Conservation (phyloP, 1,139 yeast genomes). For the Candida mesenterica region DNA sequence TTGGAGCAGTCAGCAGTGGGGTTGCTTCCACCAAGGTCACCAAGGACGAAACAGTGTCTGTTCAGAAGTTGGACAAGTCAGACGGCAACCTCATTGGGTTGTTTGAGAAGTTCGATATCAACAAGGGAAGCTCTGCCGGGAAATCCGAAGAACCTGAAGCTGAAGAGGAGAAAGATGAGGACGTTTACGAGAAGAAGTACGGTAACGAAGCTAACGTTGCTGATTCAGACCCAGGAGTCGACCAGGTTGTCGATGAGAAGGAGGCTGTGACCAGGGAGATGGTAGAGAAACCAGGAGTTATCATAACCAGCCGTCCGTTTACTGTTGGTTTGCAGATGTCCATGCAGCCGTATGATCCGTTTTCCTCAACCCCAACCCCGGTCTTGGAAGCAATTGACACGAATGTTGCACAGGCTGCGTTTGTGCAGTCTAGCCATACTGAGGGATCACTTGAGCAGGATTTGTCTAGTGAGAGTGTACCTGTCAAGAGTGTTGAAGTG, state of each 20-base stretch:
- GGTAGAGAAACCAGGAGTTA: constrained; percentile 4
- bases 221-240: neutral
- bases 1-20: constrained; percentile 15
- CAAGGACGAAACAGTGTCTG: constrained; percentile 2
- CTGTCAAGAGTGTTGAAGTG: no score
- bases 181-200: constrained; percentile 10
- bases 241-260: constrained; percentile 1
- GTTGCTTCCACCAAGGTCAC: constrained; percentile 27
- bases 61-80: constrained; percentile 1
- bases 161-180: constrained; percentile 12
- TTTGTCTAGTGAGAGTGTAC: no score
- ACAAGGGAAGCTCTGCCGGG: constrained; percentile 7
- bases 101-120: constrained; percentile 41
- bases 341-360: constrained; percentile 18
- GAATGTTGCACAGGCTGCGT: no score
- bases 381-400: no score
- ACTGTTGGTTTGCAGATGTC: constrained; percentile 9
- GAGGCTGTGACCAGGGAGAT: constrained; percentile 2
- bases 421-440: no score
- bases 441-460: no score
- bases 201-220: constrained; percentile 6
- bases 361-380: neutral
- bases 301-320: neutral
- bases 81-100: constrained; percentile 31
- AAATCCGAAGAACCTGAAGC: constrained; percentile 9